A percentile compares a stretch with the other conserved stretches of the same genome.
Conservation (phyloP, 106 monocot genomes). For the Amphibolis antarctica region DNA sequence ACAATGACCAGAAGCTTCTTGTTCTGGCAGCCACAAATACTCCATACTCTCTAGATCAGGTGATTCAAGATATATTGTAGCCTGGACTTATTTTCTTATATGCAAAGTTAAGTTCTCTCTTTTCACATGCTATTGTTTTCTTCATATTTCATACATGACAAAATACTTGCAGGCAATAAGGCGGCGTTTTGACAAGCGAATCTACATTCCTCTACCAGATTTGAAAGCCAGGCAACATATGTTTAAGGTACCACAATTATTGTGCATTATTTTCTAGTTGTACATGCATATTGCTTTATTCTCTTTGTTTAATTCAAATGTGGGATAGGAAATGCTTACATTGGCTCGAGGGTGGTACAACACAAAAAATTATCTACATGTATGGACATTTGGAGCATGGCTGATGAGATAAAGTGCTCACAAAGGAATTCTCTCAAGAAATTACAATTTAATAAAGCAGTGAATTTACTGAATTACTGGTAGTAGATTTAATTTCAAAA, state of each 20-base stretch:
- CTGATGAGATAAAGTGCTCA: too few relatives aligned
- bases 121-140: neutral
- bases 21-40: conserved; percentile 83
- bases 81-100: neutral
- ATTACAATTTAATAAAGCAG: too few relatives aligned
- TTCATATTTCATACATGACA: neutral
- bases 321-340: too few relatives aligned
- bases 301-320: neutral
- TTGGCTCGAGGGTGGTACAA: too few relatives aligned
- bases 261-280: neutral
- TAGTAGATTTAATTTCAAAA: too few relatives aligned
- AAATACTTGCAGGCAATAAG: conserved; percentile 41
- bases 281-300: neutral
- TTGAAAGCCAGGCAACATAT: conserved; percentile 79
- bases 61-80: conserved; percentile 6
- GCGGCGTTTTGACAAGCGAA: conserved; percentile 77
- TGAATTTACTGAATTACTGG: too few relatives aligned
- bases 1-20: conserved; percentile 78
- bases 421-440: too few relatives aligned
- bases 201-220: conserved; percentile 83
- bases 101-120: neutral
- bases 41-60: conserved; percentile 82
- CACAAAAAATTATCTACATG: too few relatives aligned
- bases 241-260: conserved; percentile 43
- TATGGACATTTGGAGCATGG: too few relatives aligned